Base-by-base conservation (phyloP, 306 rosid species). In the Fragaria vesca region DNA sequence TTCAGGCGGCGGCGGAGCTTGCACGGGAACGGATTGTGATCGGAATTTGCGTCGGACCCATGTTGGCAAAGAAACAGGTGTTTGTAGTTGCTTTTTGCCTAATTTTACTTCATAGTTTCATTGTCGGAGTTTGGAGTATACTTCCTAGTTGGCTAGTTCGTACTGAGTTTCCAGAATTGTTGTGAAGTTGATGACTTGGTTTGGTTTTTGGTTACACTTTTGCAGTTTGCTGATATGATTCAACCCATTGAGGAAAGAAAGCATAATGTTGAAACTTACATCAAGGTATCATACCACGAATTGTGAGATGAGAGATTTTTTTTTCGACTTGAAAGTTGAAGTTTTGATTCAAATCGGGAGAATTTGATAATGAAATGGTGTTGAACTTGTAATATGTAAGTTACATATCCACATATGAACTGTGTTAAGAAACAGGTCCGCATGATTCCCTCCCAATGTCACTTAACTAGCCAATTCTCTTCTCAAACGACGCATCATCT, bases 31-130 rank as follows among this genome's bases (percentile, higher is more conserved):
- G 97, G 57, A 81, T 91, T 82, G 93, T 91, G 12, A 76, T 93
- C 57, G 99, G 97, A 81, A 81, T 95, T 50, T 95, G 97, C 70
- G 94, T 91, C 47, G 97, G 97, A 0, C 97, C 97, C 76, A 95
- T 95, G 97, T 77, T 95, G 65, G 77, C 82, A 10, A 95, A 93
- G 26, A 95, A 93, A 81, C 82, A 74, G 96, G 98, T 90, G 6
- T 6, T 18, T 16, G 5, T 13, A 8, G 47, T 45, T 45, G 3
- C n/a, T 28, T 77, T 66, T 38, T 8, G 0, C 10, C 3, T 0
- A 36, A 16, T 17, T 34, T 6, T 65, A 16, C 46, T 20, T 63
- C 20, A 15, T 72, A 55, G 51, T 26, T 47, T 30, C 21, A 71
- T 20, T 10, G 16, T 18, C 8, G 38, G 42, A 6, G 18, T 63